Evolutionary conservation across 805 yeast genomes (phyloP).

Genomic region (Cyberlindnera mrakii): DNA sequence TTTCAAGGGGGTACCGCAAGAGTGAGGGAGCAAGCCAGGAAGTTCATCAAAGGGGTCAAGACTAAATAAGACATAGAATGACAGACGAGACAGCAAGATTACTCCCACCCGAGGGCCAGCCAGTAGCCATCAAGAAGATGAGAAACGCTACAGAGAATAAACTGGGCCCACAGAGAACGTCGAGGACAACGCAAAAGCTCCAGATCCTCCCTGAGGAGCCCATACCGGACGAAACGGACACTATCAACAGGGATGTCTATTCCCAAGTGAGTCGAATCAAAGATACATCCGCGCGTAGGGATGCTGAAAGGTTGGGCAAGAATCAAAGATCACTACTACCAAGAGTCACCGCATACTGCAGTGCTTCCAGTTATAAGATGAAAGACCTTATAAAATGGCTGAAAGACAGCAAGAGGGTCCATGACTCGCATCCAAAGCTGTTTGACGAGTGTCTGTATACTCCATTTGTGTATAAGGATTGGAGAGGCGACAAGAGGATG

Average conservation of each 20-base stretch:
- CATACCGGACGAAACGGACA: slow-evolving; percentile 20
- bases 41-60: too few species aligned
- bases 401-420: slow-evolving; percentile 65
- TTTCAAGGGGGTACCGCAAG: too few species aligned
- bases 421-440: slow-evolving; percentile 76
- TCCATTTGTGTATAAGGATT: slow-evolving; percentile 75
- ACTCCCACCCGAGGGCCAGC: slow-evolving; percentile 1
- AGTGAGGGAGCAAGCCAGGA: too few species aligned
- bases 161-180: slow-evolving; percentile 68
- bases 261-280: slow-evolving; percentile 81
- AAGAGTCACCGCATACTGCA: slow-evolving; percentile 92
- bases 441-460: slow-evolving; percentile 95
- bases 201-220: slow-evolving; percentile 64
- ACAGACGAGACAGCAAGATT: slow-evolving; percentile 4
- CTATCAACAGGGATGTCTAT: slow-evolving; percentile 47
- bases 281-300: slow-evolving; percentile 84
- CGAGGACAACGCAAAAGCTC: slow-evolving; percentile 68
- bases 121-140: not conserved
- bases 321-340: slow-evolving; percentile 71
- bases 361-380: slow-evolving; percentile 90
- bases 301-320: slow-evolving; percentile 90
- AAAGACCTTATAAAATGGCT: slow-evolving; percentile 81
- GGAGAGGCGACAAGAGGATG: slow-evolving; percentile 52
- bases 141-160: slow-evolving; percentile 25
- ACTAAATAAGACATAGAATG: not conserved